Evolutionary conservation across 139 green algal species (phyloP).

Genomic region (Micromonas commoda): DNA sequence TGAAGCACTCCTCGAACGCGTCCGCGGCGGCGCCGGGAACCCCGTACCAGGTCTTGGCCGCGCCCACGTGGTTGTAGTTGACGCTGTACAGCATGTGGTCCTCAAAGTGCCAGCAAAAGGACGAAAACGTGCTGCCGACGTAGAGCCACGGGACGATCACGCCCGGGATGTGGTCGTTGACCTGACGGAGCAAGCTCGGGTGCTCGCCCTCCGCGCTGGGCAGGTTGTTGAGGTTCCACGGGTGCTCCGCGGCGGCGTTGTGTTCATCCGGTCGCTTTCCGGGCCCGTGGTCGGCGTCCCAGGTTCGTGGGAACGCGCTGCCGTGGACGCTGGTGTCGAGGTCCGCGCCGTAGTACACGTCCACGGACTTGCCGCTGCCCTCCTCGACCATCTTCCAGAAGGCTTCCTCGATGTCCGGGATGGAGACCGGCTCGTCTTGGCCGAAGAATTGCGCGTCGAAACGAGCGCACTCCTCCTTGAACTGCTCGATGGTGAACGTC

Average conservation of each 20-base stretch:
- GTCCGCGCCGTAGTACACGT: constrained; percentile 63
- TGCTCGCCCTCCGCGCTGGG: constrained; percentile 22
- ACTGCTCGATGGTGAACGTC: not conserved
- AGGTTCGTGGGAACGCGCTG: constrained; percentile 17
- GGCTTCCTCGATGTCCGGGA: constrained; percentile 57
- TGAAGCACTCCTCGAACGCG: constrained; percentile 65
- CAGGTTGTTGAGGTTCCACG: constrained; percentile 79
- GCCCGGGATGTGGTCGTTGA: constrained; percentile 39
- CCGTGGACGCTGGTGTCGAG: constrained; percentile 37
- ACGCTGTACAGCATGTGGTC: constrained; percentile 74
- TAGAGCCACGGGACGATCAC: constrained; percentile 79
- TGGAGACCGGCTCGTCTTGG: not conserved
- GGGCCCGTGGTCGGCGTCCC: not conserved
- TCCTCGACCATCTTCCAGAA: constrained; percentile 88
- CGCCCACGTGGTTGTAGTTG: constrained; percentile 69
- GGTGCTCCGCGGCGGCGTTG: constrained; percentile 35
- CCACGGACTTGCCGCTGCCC: constrained; percentile 54
- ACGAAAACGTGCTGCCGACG: constrained; percentile 74
- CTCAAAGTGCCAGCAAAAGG: constrained; percentile 87
- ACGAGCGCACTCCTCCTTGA: not conserved
- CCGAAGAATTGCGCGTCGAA: constrained; percentile 19
- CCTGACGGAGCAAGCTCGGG: not conserved
- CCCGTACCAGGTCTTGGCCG: constrained; percentile 75
- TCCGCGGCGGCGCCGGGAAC: constrained; percentile 57
- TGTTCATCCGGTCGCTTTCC: constrained; percentile 8